Conservation (phyloP, 148 eudicot species). For the Heliamphora exappendiculata region DNA sequence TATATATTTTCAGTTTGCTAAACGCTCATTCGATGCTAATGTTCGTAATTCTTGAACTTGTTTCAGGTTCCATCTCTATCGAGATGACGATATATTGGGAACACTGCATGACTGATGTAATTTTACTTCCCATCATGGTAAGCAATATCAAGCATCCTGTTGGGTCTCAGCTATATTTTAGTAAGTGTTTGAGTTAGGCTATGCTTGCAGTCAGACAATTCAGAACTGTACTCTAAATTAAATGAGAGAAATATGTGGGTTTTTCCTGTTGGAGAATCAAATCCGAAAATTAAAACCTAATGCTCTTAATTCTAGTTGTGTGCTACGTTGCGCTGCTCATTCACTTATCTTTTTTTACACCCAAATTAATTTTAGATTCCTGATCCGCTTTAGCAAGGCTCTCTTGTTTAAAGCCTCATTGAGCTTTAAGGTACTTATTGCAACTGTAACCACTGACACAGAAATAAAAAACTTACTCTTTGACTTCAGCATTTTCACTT, state of each 20-base stretch:
- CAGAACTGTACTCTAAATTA: not conserved
- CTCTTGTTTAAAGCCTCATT: too few species aligned
- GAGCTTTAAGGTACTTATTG: too few species aligned
- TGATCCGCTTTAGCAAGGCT: too few species aligned
- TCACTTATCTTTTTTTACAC: too few species aligned
- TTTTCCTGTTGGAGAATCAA: not conserved
- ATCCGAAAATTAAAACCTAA: not conserved
- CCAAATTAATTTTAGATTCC: too few species aligned
- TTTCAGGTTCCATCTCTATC: conserved; percentile 10
- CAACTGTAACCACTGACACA: too few species aligned
- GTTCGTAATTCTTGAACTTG: not conserved
- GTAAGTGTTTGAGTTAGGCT: not conserved
- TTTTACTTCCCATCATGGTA: not conserved
- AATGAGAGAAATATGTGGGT: not conserved
- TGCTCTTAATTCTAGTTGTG: not conserved
- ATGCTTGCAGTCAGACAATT: not conserved
- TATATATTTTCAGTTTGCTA: not conserved
- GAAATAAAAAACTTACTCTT: too few species aligned
- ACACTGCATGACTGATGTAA: conserved; percentile 3
- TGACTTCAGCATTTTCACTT: too few species aligned
- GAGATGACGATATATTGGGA: conserved; percentile 9
- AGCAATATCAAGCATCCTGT: not conserved
- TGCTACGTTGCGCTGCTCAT: not conserved
- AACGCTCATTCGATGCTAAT: not conserved
- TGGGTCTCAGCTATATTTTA: not conserved